Evolutionary conservation across 2,329 filamentous ascomycete species (phyloP).

Genomic region (Fusarium citri): DNA sequence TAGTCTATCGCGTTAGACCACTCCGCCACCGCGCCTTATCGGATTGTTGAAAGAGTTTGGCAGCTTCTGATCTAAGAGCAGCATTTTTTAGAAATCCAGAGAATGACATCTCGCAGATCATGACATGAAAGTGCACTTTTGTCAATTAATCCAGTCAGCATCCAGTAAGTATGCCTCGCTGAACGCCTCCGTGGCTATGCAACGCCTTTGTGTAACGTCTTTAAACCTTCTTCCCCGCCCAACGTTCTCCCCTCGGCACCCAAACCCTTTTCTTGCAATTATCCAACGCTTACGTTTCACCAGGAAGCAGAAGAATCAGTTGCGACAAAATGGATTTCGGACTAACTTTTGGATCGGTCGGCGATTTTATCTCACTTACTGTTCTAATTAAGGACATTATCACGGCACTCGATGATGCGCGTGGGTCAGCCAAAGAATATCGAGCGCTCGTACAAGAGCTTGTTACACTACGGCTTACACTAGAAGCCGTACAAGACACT

Average conservation of each 20-base stretch:
- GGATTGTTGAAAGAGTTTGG: not conserved
- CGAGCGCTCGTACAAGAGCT: not conserved
- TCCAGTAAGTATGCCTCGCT: not conserved
- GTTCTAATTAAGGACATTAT: not conserved
- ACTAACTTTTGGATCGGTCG: not conserved
- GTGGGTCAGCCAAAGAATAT: not conserved
- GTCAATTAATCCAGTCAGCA: not conserved
- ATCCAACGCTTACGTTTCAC: not conserved
- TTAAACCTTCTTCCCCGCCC: not conserved
- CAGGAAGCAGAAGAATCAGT: not conserved
- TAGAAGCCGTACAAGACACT: not conserved
- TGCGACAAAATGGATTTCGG: not conserved
- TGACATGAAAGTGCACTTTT: not conserved
- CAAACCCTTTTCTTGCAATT: not conserved
- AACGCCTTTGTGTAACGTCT: not conserved
- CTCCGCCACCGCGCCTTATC: constrained; percentile 7
- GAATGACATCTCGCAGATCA: not conserved
- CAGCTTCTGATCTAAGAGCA: fast-evolving
- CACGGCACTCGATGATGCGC: not conserved
- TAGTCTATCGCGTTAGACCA: constrained; percentile 11
- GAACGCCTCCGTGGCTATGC: not conserved
- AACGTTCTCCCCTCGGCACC: not conserved
- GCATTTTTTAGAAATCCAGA: fast-evolving
- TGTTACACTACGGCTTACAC: not conserved
- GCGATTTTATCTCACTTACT: not conserved